A percentile compares a stretch with the other conserved stretches of the same genome.
These are phyloP conservation scores for Sporothrix curviconia DNA, from an alignment of 2,329 filamentous ascomycete species.

Conservation along the genomic window DNA sequence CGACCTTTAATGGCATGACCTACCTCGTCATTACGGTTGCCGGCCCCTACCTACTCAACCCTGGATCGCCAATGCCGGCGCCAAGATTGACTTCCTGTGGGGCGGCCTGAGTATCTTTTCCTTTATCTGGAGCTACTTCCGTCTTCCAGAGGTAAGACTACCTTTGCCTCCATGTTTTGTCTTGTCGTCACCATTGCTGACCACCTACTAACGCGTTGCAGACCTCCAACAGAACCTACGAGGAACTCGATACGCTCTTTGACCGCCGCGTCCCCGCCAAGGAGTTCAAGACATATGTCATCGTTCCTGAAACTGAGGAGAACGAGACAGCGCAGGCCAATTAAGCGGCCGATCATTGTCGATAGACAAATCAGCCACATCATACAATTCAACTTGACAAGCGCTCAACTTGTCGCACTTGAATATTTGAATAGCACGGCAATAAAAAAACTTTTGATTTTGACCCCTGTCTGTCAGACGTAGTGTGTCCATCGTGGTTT, in stretches of 20 bases:
- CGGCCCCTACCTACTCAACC: conserved; percentile 10
- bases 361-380: too few relatives aligned
- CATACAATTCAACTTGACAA: too few relatives aligned
- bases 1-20: not conserved
- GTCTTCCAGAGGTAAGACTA: conserved; percentile 3
- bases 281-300: conserved; percentile 3
- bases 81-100: conserved; percentile 11
- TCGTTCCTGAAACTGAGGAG: not conserved
- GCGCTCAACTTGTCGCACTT: too few relatives aligned
- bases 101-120: not conserved
- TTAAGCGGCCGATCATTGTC: too few relatives aligned
- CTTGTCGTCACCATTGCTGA: too few relatives aligned
- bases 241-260: conserved; percentile 10
- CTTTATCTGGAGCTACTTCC: conserved; percentile 8
- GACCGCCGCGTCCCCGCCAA: not conserved
- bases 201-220: not conserved
- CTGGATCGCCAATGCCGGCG: not conserved
- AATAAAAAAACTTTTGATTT: too few relatives aligned
- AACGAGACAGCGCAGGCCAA: too few relatives aligned
- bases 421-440: too few relatives aligned
- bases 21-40: not conserved
- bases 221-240: conserved; percentile 7
- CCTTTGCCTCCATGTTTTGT: not conserved
- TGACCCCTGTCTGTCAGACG: too few relatives aligned
- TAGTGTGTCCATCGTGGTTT: too few relatives aligned